These are phyloP conservation scores for Truncatella angustata DNA, from an alignment of 2,329 filamentous ascomycete species.

Conservation along the genomic window DNA sequence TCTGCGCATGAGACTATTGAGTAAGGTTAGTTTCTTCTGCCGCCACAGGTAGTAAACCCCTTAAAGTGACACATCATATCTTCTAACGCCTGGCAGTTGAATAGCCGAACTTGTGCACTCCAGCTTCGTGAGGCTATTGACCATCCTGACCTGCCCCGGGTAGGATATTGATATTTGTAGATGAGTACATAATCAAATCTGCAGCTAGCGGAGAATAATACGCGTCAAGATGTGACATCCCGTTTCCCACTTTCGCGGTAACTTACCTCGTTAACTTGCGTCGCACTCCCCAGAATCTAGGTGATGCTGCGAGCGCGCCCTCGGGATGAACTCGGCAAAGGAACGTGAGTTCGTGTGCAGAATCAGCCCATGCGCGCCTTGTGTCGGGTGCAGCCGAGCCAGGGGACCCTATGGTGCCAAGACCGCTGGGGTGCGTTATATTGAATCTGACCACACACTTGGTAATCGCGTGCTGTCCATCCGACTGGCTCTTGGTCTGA, in stretches of 20 bases:
- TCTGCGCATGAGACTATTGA: too few relatives aligned
- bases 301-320: too few relatives aligned
- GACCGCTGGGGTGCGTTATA: not conserved
- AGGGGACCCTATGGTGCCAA: not conserved
- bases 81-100: too few relatives aligned
- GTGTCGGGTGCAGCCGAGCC: slow-evolving; percentile 1
- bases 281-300: too few relatives aligned
- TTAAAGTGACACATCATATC: too few relatives aligned
- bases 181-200: not conserved
- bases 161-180: not conserved
- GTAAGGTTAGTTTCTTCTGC: too few relatives aligned
- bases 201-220: not conserved
- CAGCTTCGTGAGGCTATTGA: too few relatives aligned
- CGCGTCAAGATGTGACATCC: not conserved
- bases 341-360: not conserved
- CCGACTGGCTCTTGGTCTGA: not conserved
- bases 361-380: not conserved
- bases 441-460: slow-evolving; percentile 1
- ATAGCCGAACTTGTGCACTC: too few relatives aligned
- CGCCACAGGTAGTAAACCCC: too few relatives aligned
- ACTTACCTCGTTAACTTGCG: not conserved
- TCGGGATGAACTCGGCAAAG: not conserved
- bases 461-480: not conserved
- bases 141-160: too few relatives aligned
- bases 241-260: not conserved